phyloP scores from a whole-genome alignment of 495 filamentous ascomycete genomes.

The Aspergillus wentii region DNA sequence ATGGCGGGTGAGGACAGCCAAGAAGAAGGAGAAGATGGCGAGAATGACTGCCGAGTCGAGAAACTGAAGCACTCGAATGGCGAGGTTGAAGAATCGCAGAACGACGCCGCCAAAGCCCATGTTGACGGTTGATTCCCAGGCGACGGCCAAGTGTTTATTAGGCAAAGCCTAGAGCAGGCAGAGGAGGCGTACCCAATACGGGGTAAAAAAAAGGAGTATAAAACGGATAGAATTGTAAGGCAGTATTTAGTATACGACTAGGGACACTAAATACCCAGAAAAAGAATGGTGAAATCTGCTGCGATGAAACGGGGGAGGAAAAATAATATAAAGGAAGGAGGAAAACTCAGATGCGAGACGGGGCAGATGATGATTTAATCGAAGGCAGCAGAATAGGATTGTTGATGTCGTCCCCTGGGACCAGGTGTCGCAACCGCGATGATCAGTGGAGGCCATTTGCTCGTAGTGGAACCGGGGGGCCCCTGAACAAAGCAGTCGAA shows the following conservation, averaged over 20 bases:
- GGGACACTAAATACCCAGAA: too few species aligned
- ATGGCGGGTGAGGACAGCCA: conserved; percentile 51
- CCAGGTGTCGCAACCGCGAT: not conserved
- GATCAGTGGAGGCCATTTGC: conserved; percentile 11
- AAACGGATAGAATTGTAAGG: too few species aligned
- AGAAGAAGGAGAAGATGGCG: conserved; percentile 67
- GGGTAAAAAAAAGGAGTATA: too few species aligned
- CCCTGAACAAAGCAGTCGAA: too few species aligned
- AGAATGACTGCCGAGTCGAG: conserved; percentile 66
- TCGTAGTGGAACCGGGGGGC: not conserved
- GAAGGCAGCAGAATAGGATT: conserved; percentile 19
- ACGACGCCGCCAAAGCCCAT: conserved; percentile 51
- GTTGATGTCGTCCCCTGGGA: conserved; percentile 10
- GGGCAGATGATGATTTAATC: too few species aligned
- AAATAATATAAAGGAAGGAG: not conserved
- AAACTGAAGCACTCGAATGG: conserved; percentile 67
- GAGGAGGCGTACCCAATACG: too few species aligned
- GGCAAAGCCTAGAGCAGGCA: too few species aligned
- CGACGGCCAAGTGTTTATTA: too few species aligned
- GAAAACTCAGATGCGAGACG: not conserved
- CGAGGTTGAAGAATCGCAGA: conserved; percentile 57
- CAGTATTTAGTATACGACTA: too few species aligned
- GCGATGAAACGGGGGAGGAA: not conserved
- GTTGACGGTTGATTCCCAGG: conserved; percentile 10
- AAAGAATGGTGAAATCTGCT: too few species aligned